Evolutionary conservation across 176 grass and related monocot genomes (phyloP), one percentile per base, ranked within the genome.

Genomic region (Hordeum marinum): DNA sequence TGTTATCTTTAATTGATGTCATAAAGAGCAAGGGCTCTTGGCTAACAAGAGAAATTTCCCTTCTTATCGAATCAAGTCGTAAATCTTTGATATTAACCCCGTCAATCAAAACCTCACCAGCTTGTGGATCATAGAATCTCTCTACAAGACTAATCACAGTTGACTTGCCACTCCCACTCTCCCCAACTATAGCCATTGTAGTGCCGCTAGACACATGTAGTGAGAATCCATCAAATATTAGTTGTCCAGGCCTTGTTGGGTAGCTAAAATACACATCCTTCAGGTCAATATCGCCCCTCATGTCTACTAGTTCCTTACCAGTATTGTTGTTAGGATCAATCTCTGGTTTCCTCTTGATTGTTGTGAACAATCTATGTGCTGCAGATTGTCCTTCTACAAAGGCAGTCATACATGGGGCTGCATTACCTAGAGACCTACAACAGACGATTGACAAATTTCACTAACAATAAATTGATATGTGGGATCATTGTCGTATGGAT

Each of bases 101-200:
- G 42, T 97, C 94, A 78, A 97, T 88, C 64, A 94, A 82, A 82
- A 97, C 68, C 63, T 94, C 92, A 73, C 92, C 94, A 58, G 90
- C 83, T 8, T 94, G 85, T 10, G 94, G 90, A 86, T 97, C 92
- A 46, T 97, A 97, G 43, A 97, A 97, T 73, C 92, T 87, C 84
- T 94, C 80, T 14, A 92, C 86, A 70, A 97, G 84, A 80, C 81
- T 92, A 62, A 97, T 90, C 3, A 93, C 77, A 15, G 94, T 94
- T 76, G 94, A 94, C 77, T 97, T 97, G 7, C 94, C 94, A 73
- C 92, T 94, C 66, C 94, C 94, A 81, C 92, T 97, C 72, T 94
- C 94, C 84, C 92, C 94, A 36, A 97, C 94, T 59, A 97, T 92
- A 82, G 94, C 91, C 87, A 94, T 88, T 80, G 90, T 94, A 13